These are phyloP conservation scores for Podila clonocystis DNA, from an alignment of 192 early-diverging fungal genomes.

Conservation along the genomic window DNA sequence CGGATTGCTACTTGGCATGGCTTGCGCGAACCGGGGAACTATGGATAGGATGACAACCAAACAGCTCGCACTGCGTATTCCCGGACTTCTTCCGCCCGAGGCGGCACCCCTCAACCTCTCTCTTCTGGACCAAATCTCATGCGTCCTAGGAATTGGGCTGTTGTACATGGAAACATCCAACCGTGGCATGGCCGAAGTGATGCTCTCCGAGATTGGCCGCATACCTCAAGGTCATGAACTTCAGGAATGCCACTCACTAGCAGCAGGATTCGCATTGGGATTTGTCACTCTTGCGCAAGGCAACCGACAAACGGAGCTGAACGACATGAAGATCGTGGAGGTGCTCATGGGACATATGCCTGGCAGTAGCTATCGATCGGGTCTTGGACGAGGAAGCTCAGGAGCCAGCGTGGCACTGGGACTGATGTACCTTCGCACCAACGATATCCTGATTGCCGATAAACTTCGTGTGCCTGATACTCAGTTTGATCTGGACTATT, in stretches of 20 bases:
- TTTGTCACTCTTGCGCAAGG: slow-evolving; percentile 80
- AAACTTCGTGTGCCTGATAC: slow-evolving; percentile 72
- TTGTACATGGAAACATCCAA: slow-evolving; percentile 74
- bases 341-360: slow-evolving; percentile 64
- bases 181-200: slow-evolving; percentile 76
- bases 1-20: slow-evolving; percentile 81
- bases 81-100: slow-evolving; percentile 68
- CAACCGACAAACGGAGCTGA: slow-evolving; percentile 54
- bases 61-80: slow-evolving; percentile 81
- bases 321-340: slow-evolving; percentile 68
- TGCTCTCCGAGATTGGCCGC: slow-evolving; percentile 74
- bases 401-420: slow-evolving; percentile 87
- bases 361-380: slow-evolving; percentile 55
- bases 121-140: slow-evolving; percentile 69
- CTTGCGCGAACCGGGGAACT: slow-evolving; percentile 74
- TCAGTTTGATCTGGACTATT: slow-evolving; percentile 66
- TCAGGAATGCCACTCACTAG: slow-evolving; percentile 75
- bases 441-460: slow-evolving; percentile 71
- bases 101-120: slow-evolving; percentile 72
- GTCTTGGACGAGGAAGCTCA: slow-evolving; percentile 62
- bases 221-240: slow-evolving; percentile 40
- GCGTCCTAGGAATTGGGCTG: slow-evolving; percentile 82
- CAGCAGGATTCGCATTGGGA: slow-evolving; percentile 87
- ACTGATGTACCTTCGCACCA: slow-evolving; percentile 85
- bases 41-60: slow-evolving; percentile 70